Evolutionary conservation across 2,329 filamentous ascomycete species (phyloP), one percentile per base, ranked within the genome.

Genomic region (Zymoseptoria ardabiliae): DNA sequence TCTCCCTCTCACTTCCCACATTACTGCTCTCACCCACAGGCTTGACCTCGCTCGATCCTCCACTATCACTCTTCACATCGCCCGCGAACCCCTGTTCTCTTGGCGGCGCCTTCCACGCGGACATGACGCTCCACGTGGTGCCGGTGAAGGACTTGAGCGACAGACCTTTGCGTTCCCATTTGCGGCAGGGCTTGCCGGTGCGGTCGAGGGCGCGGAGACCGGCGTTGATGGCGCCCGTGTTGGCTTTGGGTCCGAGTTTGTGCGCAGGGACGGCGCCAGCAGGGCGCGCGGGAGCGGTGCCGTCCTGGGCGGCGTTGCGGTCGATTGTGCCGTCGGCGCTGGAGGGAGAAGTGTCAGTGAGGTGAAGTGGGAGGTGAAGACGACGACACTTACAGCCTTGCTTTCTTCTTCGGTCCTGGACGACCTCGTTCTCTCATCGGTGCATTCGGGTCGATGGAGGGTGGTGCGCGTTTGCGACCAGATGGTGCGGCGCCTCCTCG

Each of bases 211-310:
- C 93, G 58, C 94, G 90, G 54, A 99, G 86, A 56, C 91, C 90
- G 57, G 94, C 94, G 72, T 99, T 99, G 81, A 99, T 99, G 61
- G 93, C 93, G 64, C 94, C 94, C 70, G 93, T 90, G 74, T 97
- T 97, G 55, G 93, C 93, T 76, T 97, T 97, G 66, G 94, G 94
- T 3, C 93, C 93, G 23, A 97, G 87, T 74, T 96, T 96, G 76
- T 93, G 90, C 55, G 81, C 79, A 51, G 79, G 75, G 5, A 78
- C 62, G 21, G 67, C 56, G 52, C 63, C 65, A 25, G 58, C 17
- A 21, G 50, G 50, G 20, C 50, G 61, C 7, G 21, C 50, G 23
- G 25, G 57, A 48, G 58, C 58, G 20, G 59, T 56, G 23, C 61
- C 77, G 52, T 70, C 69, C 21, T 73, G 71, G n/a, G 71, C 68